Base-by-base conservation (phyloP, 73 alveolate species). In the Blepharisma stoltei region DNA sequence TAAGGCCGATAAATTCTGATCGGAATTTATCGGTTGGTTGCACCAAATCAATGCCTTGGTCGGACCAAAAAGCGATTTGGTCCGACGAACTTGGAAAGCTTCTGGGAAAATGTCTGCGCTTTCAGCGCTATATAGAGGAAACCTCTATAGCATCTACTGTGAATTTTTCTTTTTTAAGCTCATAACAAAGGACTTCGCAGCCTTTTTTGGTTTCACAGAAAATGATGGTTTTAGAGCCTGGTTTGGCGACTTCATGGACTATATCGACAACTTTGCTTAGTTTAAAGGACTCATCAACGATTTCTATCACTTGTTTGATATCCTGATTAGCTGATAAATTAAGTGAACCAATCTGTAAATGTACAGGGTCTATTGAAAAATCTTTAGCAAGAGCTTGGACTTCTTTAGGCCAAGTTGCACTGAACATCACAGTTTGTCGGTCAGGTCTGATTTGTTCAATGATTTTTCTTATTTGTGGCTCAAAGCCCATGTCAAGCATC, bases 401-500 rank as follows among this genome's bases (percentile, higher is more conserved):
- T 45, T 81, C 93, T 77, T 54, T 88, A 54, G 98, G 96, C 98
- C 98, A 92, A 23, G 98, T 92, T 37, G 98, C 98, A 76, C 94
- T 83, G 77, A 82, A 92, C 95, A 92, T 86, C 52, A 92, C 87
- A 23, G 98, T 92, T 77, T 92, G 83, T 18, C 98, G 77, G 77
- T 92, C 95, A 54, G 89, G 93, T 76, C 95, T 82, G 14, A 90
- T 86, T 49, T 83, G 82, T 76, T 83, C 67, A 37, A 80, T 68
- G 11, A 92, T 92, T 43, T 79, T 77, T 46, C 93, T 49, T 14
- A 92, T 89, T 55, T 81, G 81, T 18, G 77, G 83, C 77, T 92
- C 98, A 76, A 92, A 92, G 7, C 98, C 98, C 98, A 92, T 92
- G 54, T 92, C 98, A 18, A 92, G 89, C 99, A 93, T 89, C 67